Conservation (phyloP, 2,329 filamentous ascomycete genomes). For the Colletotrichum sp. region DNA sequence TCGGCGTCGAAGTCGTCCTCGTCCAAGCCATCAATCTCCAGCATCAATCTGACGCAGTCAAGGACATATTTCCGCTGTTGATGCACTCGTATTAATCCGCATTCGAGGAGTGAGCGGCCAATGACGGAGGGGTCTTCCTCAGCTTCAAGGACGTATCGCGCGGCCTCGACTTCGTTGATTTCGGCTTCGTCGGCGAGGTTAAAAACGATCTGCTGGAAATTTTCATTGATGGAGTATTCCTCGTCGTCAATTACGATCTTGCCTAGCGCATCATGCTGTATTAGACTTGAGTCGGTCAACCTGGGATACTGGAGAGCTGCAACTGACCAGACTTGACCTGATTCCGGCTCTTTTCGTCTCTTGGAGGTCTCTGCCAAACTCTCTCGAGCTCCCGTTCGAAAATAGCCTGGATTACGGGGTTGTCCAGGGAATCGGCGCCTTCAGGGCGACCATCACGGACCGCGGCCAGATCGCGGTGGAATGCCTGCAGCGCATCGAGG, state of each 20-base stretch:
- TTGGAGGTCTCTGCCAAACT: constrained; percentile 76
- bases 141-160: constrained; percentile 75
- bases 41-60: constrained; percentile 80
- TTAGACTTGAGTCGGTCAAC: neutral
- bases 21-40: constrained; percentile 70
- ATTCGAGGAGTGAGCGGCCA: constrained; percentile 76
- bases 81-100: constrained; percentile 87
- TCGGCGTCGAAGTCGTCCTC: constrained; percentile 59
- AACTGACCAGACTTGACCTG: constrained; percentile 69
- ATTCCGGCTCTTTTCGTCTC: constrained; percentile 77
- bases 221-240: constrained; percentile 82
- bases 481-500: constrained; percentile 78
- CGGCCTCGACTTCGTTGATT: constrained; percentile 87
- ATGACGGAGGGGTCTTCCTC: constrained; percentile 71
- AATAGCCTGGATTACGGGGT: constrained; percentile 71
- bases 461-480: constrained; percentile 84
- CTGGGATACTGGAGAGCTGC: neutral
- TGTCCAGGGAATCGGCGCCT: constrained; percentile 69
- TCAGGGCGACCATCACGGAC: constrained; percentile 71
- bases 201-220: constrained; percentile 83
- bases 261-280: constrained; percentile 53
- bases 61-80: constrained; percentile 82
- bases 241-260: constrained; percentile 75
- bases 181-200: constrained; percentile 87
- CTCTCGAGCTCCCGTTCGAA: constrained; percentile 75